Conservation (phyloP, 2,329 filamentous ascomycete genomes). For the Fusarium dlaminii region DNA sequence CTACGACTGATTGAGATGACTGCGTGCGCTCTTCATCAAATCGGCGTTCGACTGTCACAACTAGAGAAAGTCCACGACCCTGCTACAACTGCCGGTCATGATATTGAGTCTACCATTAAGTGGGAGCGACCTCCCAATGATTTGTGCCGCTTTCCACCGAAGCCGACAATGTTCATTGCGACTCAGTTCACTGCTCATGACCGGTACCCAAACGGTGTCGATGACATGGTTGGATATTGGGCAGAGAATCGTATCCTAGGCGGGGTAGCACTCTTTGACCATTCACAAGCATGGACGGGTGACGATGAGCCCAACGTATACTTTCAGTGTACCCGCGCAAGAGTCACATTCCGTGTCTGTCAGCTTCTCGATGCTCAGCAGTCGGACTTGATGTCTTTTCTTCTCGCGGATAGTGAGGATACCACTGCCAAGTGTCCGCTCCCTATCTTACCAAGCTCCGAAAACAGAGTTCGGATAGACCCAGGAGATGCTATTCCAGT, state of each 20-base stretch:
- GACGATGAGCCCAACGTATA: neutral
- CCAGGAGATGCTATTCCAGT: neutral
- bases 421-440: neutral
- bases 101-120: neutral
- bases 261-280: slow-evolving; percentile 13
- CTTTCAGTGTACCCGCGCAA: slow-evolving; percentile 6
- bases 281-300: neutral
- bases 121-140: slow-evolving; percentile 2
- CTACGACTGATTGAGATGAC: neutral
- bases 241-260: slow-evolving; percentile 20
- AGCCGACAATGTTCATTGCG: slow-evolving; percentile 8
- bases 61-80: neutral
- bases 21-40: neutral
- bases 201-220: slow-evolving; percentile 7
- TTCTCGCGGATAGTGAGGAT: neutral
- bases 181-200: slow-evolving; percentile 1
- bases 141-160: neutral
- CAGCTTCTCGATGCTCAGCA: slow-evolving; percentile 18
- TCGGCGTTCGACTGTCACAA: neutral
- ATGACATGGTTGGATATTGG: slow-evolving; percentile 17
- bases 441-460: neutral
- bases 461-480: slow-evolving; percentile 8
- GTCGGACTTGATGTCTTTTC: neutral
- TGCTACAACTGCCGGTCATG: neutral
- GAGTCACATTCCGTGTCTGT: slow-evolving; percentile 9